Base-by-base conservation (phyloP, 108 stramenopile species). In the Nitzschia putrida region DNA sequence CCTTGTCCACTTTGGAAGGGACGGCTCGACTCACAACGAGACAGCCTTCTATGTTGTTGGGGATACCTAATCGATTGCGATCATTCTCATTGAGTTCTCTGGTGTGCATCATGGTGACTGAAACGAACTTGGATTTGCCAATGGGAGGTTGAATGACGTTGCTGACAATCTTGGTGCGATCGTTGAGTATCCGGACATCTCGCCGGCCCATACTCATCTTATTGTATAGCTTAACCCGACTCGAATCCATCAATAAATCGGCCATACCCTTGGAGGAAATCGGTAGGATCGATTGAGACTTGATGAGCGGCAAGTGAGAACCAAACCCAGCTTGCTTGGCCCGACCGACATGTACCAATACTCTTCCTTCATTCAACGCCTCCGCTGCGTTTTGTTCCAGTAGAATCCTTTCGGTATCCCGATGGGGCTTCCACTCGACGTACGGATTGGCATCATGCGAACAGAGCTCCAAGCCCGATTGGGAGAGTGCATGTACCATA, bases 11-110 rank as follows among this genome's bases (percentile, higher is more conserved):
- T 49, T 69, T 63, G 18, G 61, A 61, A 16, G 59, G 72, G 45
- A 84, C 80, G 20, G 90, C 90, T n/a, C 90, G 79, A 66, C 90
- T 94, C n/a, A 94, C 87, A 20, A 91, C 86, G 6, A 91, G 43
- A 64, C 86, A 88, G n/a, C 80, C 84, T 10, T 80, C 78, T 10
- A 58, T 57, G 24, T 78, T 39, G 1, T 22, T 25, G 12, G 49
- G 34, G 21, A 60, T 10, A 50, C 57, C 22, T 11, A 21, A 24
- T 20, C 63, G 43, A 11, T 69, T n/a, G 11, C 43, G 47, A 13
- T 67, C 40, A n/a, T 86, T 77, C 4, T 73, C 44, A 1, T 52
- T 72, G 20, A 92, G 38, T 49, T 26, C 53, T n/a, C 88, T 61
- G 22, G 87, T 86, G 61, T 94, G 88, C 82, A 94, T 86, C 66